These are phyloP conservation scores for Heliamphora pulchella DNA, from an alignment of 179 eudicot species.

Conservation along the genomic window DNA sequence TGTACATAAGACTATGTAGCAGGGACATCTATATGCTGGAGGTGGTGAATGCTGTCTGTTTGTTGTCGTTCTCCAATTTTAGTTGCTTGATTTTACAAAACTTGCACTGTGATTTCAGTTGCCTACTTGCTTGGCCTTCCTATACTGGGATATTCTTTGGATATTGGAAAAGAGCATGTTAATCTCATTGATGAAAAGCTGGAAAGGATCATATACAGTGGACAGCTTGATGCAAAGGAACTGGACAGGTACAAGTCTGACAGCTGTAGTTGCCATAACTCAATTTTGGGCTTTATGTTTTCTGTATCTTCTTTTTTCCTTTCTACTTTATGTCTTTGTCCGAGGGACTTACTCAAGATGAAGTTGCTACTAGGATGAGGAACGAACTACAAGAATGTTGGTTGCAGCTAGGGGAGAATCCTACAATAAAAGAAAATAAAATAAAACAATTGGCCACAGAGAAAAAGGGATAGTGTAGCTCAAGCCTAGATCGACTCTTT, in stretches of 20 bases:
- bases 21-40: not conserved
- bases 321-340: not conserved
- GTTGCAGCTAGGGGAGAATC: not conserved
- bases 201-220: conserved; percentile 88
- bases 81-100: conserved; percentile 1
- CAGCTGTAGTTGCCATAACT: not conserved
- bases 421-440: not conserved
- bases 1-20: too few species aligned
- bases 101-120: conserved; percentile 38
- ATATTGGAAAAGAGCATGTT: conserved; percentile 91
- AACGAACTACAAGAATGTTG: not conserved
- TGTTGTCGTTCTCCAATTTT: not conserved
- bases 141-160: conserved; percentile 77
- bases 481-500: too few species aligned
- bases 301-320: too few species aligned
- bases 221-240: conserved; percentile 85
- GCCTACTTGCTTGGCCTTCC: conserved; percentile 89
- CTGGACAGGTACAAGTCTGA: conserved; percentile 61
- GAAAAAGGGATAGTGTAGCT: too few species aligned
- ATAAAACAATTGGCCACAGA: not conserved
- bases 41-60: not conserved
- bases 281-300: not conserved
- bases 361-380: not conserved
- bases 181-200: conserved; percentile 75
- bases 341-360: not conserved